phyloP scores from a whole-genome alignment of 495 filamentous ascomycete genomes.

The Hypoxylon lienhwacheense region DNA sequence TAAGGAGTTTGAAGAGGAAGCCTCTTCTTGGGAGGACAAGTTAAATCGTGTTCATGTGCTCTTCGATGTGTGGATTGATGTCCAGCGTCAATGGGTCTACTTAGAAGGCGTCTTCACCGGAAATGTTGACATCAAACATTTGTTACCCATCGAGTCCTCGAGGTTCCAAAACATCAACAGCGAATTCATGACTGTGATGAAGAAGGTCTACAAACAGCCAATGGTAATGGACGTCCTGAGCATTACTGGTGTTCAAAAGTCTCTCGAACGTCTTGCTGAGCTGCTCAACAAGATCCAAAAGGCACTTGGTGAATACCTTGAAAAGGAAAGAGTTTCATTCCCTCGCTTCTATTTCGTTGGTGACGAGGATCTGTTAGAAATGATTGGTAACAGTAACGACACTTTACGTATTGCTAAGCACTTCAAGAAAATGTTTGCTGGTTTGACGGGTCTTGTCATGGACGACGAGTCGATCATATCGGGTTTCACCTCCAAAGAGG shows the following conservation, averaged over 20 bases:
- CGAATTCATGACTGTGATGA: constrained; percentile 96
- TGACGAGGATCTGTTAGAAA: constrained; percentile 98
- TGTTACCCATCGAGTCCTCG: constrained; percentile 92
- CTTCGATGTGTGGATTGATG: constrained; percentile 99
- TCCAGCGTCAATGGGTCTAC: constrained; percentile 99
- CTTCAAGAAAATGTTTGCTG: constrained; percentile 99
- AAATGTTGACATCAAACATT: constrained; percentile 97
- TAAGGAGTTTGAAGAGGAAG: constrained; percentile 98
- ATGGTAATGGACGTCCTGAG: constrained; percentile 93
- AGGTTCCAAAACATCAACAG: constrained; percentile 99
- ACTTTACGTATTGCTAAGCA: constrained; percentile 94
- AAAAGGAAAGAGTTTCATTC: constrained; percentile 95
- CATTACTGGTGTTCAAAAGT: constrained; percentile 93
- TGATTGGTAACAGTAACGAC: constrained; percentile 99
- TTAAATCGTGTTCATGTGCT: constrained; percentile 95
- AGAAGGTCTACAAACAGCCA: constrained; percentile 94
- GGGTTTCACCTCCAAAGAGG: constrained; percentile 94
- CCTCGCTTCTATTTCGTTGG: constrained; percentile 99
- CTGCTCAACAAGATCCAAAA: constrained; percentile 99
- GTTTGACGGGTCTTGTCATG: constrained; percentile 84
- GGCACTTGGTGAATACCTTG: constrained; percentile 95
- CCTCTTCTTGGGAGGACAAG: constrained; percentile 95
- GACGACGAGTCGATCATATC: constrained; percentile 87
- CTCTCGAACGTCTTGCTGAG: constrained; percentile 89
- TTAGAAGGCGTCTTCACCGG: constrained; percentile 98